phyloP scores from a whole-genome alignment of 805 yeast genomes.

The Ogataea methanolica region DNA sequence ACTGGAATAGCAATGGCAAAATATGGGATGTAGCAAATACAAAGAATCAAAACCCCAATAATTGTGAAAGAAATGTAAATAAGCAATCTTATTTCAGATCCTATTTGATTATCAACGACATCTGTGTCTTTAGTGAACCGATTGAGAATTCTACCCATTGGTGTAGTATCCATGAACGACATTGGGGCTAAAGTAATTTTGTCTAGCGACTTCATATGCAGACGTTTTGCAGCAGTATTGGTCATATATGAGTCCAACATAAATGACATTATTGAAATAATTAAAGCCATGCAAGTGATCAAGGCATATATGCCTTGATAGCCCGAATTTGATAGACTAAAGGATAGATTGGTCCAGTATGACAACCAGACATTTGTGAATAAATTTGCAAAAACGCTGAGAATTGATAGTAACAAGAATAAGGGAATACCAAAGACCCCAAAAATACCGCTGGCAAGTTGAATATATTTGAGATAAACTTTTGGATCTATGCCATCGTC shows the following conservation, averaged over 20 bases:
- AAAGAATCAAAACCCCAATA: conserved; percentile 31
- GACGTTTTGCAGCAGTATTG: conserved; percentile 45
- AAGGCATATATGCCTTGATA: conserved; percentile 72
- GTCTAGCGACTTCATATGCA: conserved; percentile 59
- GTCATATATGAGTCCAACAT: conserved; percentile 44
- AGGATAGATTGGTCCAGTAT: conserved; percentile 64
- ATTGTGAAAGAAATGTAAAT: conserved; percentile 41
- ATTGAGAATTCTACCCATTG: conserved; percentile 79
- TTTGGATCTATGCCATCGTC: conserved; percentile 31
- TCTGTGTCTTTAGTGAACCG: conserved; percentile 87
- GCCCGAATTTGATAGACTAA: conserved; percentile 41
- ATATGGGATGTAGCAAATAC: conserved; percentile 48
- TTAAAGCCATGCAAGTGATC: conserved; percentile 44
- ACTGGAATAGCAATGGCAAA: conserved; percentile 53
- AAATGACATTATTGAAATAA: conserved; percentile 40
- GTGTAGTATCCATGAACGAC: conserved; percentile 79
- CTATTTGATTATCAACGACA: conserved; percentile 72
- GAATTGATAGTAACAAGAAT: conserved; percentile 7
- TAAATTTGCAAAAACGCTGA: conserved; percentile 46
- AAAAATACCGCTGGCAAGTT: conserved; percentile 50
- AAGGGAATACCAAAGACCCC: conserved; percentile 21
- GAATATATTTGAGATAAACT: conserved; percentile 46
- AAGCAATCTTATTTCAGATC: conserved; percentile 62
- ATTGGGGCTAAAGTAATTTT: conserved; percentile 72
- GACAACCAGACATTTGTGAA: conserved; percentile 75